These are phyloP conservation scores for Tylopilus vinaceipallidus DNA, from an alignment of 768 basidiomycete genomes.

Conservation along the genomic window DNA sequence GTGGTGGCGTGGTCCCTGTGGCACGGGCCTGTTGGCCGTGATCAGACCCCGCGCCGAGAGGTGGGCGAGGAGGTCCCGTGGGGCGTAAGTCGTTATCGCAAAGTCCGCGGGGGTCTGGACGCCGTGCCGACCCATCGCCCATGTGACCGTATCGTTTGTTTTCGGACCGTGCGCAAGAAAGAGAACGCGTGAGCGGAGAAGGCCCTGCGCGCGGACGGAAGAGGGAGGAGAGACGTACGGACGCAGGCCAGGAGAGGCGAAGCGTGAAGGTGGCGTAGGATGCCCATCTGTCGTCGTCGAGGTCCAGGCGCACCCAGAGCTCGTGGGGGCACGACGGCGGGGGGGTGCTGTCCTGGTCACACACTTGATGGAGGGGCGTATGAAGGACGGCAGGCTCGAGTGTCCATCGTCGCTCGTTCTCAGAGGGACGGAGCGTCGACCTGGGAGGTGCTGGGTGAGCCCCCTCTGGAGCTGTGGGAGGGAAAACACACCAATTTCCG, in stretches of 20 bases:
- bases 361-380: slow-evolving; percentile 37
- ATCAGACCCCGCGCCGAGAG: slow-evolving; percentile 1
- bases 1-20: not conserved
- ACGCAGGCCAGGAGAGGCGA: slow-evolving; percentile 55
- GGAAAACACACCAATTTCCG: slow-evolving; percentile 32
- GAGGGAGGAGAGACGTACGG: slow-evolving; percentile 37
- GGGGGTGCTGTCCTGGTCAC: slow-evolving; percentile 24
- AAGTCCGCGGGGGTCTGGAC: slow-evolving; percentile 47
- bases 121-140: too few relatives aligned
- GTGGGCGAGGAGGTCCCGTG: slow-evolving; percentile 28
- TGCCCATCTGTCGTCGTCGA: slow-evolving; percentile 41
- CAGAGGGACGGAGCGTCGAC: slow-evolving; percentile 36
- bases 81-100: slow-evolving; percentile 37
- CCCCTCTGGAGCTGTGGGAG: slow-evolving; percentile 16
- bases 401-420: slow-evolving; percentile 37
- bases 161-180: not conserved
- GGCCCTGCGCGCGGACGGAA: not conserved
- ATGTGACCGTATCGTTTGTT: too few relatives aligned
- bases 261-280: slow-evolving; percentile 47
- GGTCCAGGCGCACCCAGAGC: slow-evolving; percentile 47
- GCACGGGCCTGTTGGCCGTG: not conserved
- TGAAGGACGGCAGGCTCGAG: slow-evolving; percentile 42
- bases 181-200: not conserved
- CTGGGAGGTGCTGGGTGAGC: slow-evolving; percentile 25
- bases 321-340: slow-evolving; percentile 39